phyloP scores from a whole-genome alignment of 2,329 filamentous ascomycete genomes.

The Arthroderma sp. region DNA sequence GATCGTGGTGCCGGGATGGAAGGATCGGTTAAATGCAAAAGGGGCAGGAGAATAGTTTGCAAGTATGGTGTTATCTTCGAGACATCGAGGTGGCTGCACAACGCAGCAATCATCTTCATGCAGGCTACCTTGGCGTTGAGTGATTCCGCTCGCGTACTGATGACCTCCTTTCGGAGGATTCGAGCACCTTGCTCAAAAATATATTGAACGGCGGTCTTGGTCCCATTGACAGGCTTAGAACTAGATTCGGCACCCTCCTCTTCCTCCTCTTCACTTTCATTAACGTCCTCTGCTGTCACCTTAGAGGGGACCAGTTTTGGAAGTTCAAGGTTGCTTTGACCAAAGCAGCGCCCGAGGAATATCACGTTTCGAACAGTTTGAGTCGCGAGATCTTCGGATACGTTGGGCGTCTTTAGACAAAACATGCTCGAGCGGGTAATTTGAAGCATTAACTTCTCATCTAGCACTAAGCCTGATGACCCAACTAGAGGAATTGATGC shows the following conservation, averaged over 20 bases:
- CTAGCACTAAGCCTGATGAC: conserved; percentile 58
- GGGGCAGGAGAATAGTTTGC: conserved; percentile 51
- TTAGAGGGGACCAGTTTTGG: conserved; percentile 29
- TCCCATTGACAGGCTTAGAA: conserved; percentile 21
- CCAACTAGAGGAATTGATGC: conserved; percentile 52
- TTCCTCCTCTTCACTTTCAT: conserved; percentile 34
- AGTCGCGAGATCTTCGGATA: conserved; percentile 63
- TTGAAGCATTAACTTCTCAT: conserved; percentile 50
- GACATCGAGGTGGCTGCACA: conserved; percentile 50
- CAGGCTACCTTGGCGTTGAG: conserved; percentile 64
- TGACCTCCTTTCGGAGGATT: conserved; percentile 64
- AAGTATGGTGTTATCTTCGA: conserved; percentile 51
- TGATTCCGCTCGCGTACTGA: conserved; percentile 47
- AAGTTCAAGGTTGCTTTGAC: conserved; percentile 43
- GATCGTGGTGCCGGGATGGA: conserved; percentile 60
- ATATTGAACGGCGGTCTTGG: conserved; percentile 52
- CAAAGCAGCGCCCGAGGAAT: conserved; percentile 60
- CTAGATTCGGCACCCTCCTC: conserved; percentile 24
- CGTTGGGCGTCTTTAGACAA: conserved; percentile 49
- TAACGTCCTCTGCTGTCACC: conserved; percentile 31
- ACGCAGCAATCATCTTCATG: conserved; percentile 59
- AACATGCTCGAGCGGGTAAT: conserved; percentile 46
- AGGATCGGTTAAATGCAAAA: conserved; percentile 76
- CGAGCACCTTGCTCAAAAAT: conserved; percentile 67
- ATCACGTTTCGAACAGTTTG: conserved; percentile 72